Conservation (phyloP, 164 flowering plant genomes). For the Santalum album region DNA sequence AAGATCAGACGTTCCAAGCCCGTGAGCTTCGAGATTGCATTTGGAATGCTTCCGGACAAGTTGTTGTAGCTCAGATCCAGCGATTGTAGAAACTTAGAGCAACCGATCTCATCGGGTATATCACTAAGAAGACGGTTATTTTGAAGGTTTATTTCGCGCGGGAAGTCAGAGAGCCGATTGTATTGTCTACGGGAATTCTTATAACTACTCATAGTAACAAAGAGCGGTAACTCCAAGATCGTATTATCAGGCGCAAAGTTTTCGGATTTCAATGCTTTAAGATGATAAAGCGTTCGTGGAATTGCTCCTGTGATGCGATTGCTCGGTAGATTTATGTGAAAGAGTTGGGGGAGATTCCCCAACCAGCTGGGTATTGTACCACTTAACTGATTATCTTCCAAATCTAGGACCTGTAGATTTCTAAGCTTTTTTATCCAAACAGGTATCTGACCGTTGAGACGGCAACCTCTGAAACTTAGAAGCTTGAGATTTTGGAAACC, state of each 20-base stretch:
- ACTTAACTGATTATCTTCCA: not conserved
- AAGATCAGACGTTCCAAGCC: conserved; percentile 10
- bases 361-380: not conserved
- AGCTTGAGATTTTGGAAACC: not conserved
- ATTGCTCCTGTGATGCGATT: not conserved
- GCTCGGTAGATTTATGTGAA: not conserved
- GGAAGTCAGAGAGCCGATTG: not conserved
- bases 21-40: not conserved
- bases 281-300: not conserved
- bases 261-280: too few relatives aligned
- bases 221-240: not conserved
- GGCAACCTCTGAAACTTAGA: not conserved
- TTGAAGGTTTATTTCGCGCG: not conserved
- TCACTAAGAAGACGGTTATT: not conserved
- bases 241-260: too few relatives aligned
- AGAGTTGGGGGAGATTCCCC: not conserved
- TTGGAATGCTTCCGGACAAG: conserved; percentile 18
- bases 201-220: too few relatives aligned
- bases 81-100: not conserved
- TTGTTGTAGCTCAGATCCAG: conserved; percentile 21
- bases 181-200: too few relatives aligned
- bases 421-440: not conserved
- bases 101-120: not conserved
- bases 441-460: not conserved
- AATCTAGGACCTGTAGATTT: not conserved